Conservation (phyloP, 495 filamentous ascomycete species). For the Aspergillus nidulans region DNA sequence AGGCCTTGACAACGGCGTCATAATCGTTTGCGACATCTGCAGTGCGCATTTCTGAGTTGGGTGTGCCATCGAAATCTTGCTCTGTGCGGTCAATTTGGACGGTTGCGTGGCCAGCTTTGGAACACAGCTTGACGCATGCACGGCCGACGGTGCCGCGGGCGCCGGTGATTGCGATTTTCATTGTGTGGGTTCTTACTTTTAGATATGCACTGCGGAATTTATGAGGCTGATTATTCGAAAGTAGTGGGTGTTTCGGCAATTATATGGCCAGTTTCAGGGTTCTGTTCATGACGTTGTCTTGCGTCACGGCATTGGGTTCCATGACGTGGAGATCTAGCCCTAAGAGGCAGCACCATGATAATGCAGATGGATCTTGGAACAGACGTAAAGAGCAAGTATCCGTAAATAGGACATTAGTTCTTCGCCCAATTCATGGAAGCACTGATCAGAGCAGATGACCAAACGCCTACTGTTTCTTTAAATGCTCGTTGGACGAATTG, state of each 20-base stretch:
- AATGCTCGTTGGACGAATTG: no score
- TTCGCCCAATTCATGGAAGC: no score
- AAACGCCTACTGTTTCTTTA: no score
- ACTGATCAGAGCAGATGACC: no score
- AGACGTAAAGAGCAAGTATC: no score
- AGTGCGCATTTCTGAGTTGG: slow-evolving; percentile 10
- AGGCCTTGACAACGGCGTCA: slow-evolving; percentile 14
- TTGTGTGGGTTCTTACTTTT: background rate
- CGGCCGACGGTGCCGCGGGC: slow-evolving; percentile 18
- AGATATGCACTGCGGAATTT: background rate
- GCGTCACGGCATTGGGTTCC: background rate
- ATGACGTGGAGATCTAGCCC: background rate
- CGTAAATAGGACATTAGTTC: no score
- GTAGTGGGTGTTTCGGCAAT: background rate
- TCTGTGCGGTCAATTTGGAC: slow-evolving; percentile 19
- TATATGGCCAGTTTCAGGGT: background rate
- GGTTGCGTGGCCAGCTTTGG: slow-evolving; percentile 14
- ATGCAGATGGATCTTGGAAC: no score
- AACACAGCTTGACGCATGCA: slow-evolving; percentile 7
- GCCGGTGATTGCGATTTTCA: slow-evolving; percentile 23
- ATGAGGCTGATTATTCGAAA: background rate
- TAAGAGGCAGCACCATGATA: no score
- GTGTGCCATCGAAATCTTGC: slow-evolving; percentile 9
- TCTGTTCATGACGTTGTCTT: background rate
- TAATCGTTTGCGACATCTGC: slow-evolving; percentile 18